A percentile compares a stretch with the other conserved stretches of the same genome.
Conservation (phyloP, 495 filamentous ascomycete species). For the Xylaria grammica region DNA sequence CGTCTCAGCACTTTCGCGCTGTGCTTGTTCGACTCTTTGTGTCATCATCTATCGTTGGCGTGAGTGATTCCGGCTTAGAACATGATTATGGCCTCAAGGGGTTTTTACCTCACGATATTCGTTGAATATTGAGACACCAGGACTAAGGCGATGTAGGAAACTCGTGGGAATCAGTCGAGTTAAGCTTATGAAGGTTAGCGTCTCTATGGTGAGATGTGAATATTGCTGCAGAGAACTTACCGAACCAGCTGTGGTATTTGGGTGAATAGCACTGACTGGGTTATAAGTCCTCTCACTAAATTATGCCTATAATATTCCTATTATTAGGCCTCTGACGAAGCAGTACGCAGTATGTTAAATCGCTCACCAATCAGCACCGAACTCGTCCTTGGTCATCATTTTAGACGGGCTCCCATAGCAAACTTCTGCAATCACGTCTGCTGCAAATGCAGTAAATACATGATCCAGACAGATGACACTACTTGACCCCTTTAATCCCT, state of each 20-base stretch:
- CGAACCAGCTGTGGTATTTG: not conserved
- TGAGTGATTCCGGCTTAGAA: not conserved
- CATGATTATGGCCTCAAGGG: not conserved
- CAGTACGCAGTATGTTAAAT: no score
- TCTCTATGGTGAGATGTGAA: not conserved
- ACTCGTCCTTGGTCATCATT: slow-evolving; percentile 16
- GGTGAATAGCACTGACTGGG: not conserved
- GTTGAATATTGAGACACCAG: not conserved
- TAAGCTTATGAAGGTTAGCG: not conserved
- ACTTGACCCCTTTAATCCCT: slow-evolving; percentile 10
- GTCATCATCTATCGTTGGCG: not conserved
- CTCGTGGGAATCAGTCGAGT: not conserved
- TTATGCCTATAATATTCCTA: not conserved
- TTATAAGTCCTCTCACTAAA: not conserved
- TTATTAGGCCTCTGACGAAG: no score
- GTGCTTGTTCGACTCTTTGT: not conserved
- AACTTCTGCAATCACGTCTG: slow-evolving; percentile 25
- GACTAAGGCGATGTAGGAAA: not conserved
- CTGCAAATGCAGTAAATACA: slow-evolving; percentile 29
- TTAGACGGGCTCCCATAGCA: slow-evolving; percentile 19
- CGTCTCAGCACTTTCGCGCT: not conserved
- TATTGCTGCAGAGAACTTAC: not conserved
- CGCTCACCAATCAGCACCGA: not conserved
- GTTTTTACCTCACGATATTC: not conserved
- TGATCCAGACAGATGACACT: slow-evolving; percentile 32